These are phyloP conservation scores for Pluteus cervinus DNA, from an alignment of 768 basidiomycete genomes.

Conservation along the genomic window DNA sequence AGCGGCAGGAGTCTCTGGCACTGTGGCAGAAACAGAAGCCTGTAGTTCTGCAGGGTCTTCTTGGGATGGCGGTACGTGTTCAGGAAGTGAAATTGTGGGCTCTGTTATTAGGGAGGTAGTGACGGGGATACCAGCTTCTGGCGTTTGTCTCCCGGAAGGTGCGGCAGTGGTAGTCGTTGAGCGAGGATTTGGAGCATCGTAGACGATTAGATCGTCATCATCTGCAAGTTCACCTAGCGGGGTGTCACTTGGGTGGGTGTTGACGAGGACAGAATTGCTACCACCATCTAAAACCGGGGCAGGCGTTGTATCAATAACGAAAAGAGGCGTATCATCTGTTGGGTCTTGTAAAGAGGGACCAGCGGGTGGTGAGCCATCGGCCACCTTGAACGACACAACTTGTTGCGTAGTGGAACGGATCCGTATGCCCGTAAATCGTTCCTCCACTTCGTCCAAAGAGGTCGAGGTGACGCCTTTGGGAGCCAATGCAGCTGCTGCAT, in stretches of 20 bases:
- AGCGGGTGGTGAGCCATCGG: too few species aligned
- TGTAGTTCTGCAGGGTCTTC: background rate
- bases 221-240: conserved; percentile 20
- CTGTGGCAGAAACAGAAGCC: too few species aligned
- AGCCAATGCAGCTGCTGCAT: too few species aligned
- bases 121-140: conserved; percentile 4
- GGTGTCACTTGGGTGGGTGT: too few species aligned
- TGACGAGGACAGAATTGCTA: too few species aligned
- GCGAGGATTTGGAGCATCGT: conserved; percentile 70
- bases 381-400: too few species aligned
- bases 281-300: conserved; percentile 12
- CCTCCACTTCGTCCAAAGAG: too few species aligned
- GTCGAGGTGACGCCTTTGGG: too few species aligned
- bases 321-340: conserved; percentile 11
- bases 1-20: conserved; percentile 7
- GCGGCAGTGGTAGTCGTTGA: conserved; percentile 4
- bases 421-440: conserved; percentile 12
- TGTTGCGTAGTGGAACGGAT: too few species aligned
- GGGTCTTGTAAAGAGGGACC: conserved; percentile 6
- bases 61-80: conserved; percentile 2
- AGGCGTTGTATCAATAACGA: conserved; percentile 38
- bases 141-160: conserved; percentile 6
- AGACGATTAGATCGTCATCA: conserved; percentile 71
- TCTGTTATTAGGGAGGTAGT: conserved; percentile 20
- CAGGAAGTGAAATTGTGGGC: conserved; percentile 7